Conservation (phyloP, 768 basidiomycete species). For the Cytidiella melzeri region DNA sequence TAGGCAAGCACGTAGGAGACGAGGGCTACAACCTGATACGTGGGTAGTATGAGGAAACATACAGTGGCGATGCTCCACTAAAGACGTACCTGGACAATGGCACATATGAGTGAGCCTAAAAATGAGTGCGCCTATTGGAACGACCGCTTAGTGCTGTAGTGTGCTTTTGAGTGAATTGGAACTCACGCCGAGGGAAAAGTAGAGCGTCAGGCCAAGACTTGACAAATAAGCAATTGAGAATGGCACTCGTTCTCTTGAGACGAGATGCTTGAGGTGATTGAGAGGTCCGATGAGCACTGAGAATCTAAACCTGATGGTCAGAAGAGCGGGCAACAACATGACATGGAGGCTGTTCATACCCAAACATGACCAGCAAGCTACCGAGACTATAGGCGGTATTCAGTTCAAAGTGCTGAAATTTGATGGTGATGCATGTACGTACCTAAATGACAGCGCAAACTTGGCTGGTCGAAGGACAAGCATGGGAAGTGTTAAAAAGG, state of each 20-base stretch:
- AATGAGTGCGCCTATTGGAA: slow-evolving; percentile 67
- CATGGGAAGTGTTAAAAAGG: slow-evolving; percentile 77
- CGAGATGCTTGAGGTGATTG: slow-evolving; percentile 85
- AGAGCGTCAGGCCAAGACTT: slow-evolving; percentile 81
- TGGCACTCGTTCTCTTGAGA: slow-evolving; percentile 77
- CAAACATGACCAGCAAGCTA: slow-evolving; percentile 93
- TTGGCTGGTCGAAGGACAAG: slow-evolving; percentile 76
- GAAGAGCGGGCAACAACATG: not conserved
- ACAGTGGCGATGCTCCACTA: not conserved
- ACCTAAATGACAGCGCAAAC: slow-evolving; percentile 88
- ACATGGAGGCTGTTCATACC: slow-evolving; percentile 43
- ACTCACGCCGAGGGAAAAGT: slow-evolving; percentile 85
- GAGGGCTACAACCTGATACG: slow-evolving; percentile 65
- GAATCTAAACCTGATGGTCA: slow-evolving; percentile 41
- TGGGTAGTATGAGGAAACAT: not conserved
- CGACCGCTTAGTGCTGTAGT: too few species aligned
- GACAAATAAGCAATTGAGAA: slow-evolving; percentile 80
- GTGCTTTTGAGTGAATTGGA: not conserved
- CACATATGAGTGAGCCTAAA: slow-evolving; percentile 78
- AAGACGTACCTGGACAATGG: slow-evolving; percentile 63
- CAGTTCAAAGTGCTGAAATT: not conserved
- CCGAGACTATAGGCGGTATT: slow-evolving; percentile 51
- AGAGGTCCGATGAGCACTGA: slow-evolving; percentile 84
- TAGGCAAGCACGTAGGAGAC: slow-evolving; percentile 89
- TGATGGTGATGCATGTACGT: slow-evolving; percentile 10